Conservation (phyloP, 345 rosid species). For the Cardamine occulta region DNA sequence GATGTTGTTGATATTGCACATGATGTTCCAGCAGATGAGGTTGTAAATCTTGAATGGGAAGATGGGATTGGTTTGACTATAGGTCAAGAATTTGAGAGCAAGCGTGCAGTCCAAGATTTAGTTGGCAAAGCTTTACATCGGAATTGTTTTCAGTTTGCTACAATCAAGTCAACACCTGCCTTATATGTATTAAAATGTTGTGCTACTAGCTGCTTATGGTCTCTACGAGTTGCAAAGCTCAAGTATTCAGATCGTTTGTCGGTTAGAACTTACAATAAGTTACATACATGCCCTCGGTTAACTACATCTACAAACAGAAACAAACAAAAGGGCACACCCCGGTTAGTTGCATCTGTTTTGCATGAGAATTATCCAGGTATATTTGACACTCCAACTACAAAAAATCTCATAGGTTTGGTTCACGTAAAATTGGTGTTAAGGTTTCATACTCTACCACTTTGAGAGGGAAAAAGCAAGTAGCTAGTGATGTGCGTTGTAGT, state of each 20-base stretch:
- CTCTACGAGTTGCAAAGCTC: not conserved
- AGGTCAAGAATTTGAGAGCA: not conserved
- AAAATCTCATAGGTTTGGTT: not conserved
- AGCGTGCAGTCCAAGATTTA: not conserved
- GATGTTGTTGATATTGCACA: not conserved
- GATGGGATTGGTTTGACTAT: not conserved
- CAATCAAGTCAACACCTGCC: not conserved
- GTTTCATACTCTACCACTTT: too few relatives aligned
- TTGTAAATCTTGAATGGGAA: not conserved
- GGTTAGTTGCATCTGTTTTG: not conserved
- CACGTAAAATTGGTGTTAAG: too few relatives aligned
- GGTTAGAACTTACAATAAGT: not conserved
- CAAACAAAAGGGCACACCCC: not conserved
- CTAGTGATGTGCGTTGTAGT: too few relatives aligned
- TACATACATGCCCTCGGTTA: not conserved
- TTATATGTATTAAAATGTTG: not conserved
- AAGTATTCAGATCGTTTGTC: not conserved
- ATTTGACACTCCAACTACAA: not conserved
- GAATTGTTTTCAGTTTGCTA: not conserved
- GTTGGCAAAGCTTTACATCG: not conserved
- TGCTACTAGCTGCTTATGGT: not conserved
- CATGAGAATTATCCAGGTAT: not conserved
- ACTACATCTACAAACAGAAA: not conserved
- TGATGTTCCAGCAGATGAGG: not conserved
- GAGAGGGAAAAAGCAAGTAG: too few relatives aligned